A percentile compares a stretch with the other conserved stretches of the same genome.
Evolutionary conservation across 2,329 filamentous ascomycete genomes (phyloP).

Genomic region (Phyllosticta capitalensis): DNA sequence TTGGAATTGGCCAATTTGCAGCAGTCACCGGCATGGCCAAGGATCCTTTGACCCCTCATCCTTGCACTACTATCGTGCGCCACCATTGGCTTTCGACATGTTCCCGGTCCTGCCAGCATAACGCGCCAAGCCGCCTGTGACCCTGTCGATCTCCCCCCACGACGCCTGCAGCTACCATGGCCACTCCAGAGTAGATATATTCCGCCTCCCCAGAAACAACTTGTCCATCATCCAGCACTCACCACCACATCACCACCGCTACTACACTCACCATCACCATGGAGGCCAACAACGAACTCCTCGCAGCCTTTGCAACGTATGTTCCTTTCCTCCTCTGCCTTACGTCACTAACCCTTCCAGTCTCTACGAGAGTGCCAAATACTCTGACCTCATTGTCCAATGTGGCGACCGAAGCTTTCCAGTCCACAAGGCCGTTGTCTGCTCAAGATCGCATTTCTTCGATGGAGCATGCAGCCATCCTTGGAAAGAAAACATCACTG

Average conservation of each 20-base stretch:
- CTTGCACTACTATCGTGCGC: not conserved
- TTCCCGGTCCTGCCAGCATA: not conserved
- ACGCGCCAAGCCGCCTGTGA: slow-evolving; percentile 1
- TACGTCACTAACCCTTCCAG: slow-evolving; percentile 22
- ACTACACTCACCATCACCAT: slow-evolving; percentile 16
- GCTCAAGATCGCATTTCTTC: slow-evolving; percentile 40
- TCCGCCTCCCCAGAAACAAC: not conserved
- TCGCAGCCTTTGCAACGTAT: slow-evolving; percentile 39
- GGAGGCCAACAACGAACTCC: slow-evolving; percentile 35
- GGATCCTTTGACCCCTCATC: not conserved
- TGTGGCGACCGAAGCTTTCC: slow-evolving; percentile 37
- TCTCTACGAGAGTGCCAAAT: slow-evolving; percentile 30
- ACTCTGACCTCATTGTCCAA: slow-evolving; percentile 40
- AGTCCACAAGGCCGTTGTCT: slow-evolving; percentile 40
- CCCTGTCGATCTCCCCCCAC: slow-evolving; percentile 9
- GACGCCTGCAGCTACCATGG: not conserved
- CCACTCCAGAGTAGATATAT: not conserved
- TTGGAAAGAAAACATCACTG: slow-evolving; percentile 28
- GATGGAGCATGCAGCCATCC: slow-evolving; percentile 30
- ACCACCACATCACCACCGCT: not conserved
- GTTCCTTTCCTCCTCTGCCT: slow-evolving; percentile 16
- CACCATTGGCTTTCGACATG: not conserved
- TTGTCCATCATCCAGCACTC: slow-evolving; percentile 1
- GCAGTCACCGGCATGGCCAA: not conserved
- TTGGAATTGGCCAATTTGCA: not conserved